Conservation (phyloP, 2,329 filamentous ascomycete genomes). For the Neoscytalidium dimidiatum region DNA sequence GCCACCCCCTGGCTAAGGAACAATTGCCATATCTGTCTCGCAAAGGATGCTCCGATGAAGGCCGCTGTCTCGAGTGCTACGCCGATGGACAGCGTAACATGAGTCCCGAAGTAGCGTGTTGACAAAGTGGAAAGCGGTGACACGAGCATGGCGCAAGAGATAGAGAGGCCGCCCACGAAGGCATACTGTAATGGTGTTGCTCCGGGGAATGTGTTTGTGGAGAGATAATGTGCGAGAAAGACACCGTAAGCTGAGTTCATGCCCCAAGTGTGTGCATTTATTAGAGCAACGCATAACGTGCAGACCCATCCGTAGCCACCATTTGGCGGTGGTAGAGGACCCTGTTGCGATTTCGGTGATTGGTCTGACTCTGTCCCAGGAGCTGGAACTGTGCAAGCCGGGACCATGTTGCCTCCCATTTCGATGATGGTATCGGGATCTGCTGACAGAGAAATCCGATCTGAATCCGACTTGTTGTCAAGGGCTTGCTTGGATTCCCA, state of each 20-base stretch:
- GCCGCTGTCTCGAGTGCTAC: slow-evolving; percentile 22
- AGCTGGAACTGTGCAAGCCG: neutral
- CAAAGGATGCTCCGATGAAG: slow-evolving; percentile 31
- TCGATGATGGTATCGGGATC: neutral
- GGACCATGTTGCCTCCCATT: neutral
- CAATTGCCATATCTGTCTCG: slow-evolving; percentile 36
- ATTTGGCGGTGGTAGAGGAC: slow-evolving; percentile 22
- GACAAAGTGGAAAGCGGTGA: slow-evolving; percentile 27
- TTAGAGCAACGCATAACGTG: slow-evolving; percentile 28
- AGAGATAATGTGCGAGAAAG: slow-evolving; percentile 10
- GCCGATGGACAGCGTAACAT: neutral
- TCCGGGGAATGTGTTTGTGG: neutral
- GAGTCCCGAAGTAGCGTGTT: slow-evolving; percentile 5
- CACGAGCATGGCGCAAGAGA: slow-evolving; percentile 28
- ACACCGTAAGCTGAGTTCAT: slow-evolving; percentile 22
- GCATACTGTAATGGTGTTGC: slow-evolving; percentile 34
- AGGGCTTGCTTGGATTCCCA: neutral
- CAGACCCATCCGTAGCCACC: slow-evolving; percentile 42
- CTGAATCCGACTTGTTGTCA: neutral
- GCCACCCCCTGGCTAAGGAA: slow-evolving; percentile 33
- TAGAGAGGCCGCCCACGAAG: slow-evolving; percentile 38
- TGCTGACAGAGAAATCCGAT: neutral
- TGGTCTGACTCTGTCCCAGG: neutral
- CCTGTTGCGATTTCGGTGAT: neutral
- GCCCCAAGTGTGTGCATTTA: slow-evolving; percentile 37